phyloP scores from a whole-genome alignment of 805 yeast genomes.

The Brettanomyces bruxellensis region DNA sequence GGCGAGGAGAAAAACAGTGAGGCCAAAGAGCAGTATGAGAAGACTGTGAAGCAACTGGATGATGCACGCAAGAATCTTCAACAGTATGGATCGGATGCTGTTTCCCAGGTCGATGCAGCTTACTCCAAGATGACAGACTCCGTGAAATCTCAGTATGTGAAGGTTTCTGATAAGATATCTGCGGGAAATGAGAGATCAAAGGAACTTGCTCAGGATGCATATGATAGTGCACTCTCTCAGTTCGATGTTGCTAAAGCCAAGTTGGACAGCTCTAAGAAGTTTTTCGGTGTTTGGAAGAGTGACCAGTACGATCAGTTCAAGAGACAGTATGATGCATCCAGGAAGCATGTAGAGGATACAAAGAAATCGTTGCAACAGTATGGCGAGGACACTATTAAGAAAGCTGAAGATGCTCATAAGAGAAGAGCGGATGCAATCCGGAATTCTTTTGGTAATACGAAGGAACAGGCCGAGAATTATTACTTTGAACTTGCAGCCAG shows the following conservation, averaged over 20 bases:
- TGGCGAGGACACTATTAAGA: constrained; percentile 17
- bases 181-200: background rate
- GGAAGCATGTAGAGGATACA: constrained; percentile 22
- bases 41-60: constrained; percentile 2
- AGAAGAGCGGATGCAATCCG: constrained; percentile 1
- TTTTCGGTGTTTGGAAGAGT: background rate
- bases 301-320: background rate
- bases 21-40: background rate
- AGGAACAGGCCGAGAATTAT: background rate
- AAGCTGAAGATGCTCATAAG: constrained; percentile 20
- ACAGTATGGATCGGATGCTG: constrained; percentile 2
- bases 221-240: constrained; percentile 18
- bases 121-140: constrained; percentile 1
- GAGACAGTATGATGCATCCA: constrained; percentile 19
- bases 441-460: constrained; percentile 1
- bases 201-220: constrained; percentile 8
- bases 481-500: background rate
- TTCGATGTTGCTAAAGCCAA: constrained; percentile 18
- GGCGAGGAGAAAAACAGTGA: background rate
- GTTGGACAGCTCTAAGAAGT: background rate
- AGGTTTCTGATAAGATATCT: background rate
- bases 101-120: constrained; percentile 2
- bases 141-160: background rate
- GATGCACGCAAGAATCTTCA: background rate
- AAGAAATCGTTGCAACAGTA: constrained; percentile 20